phyloP scores from a whole-genome alignment of 176 grass and related monocot species.

The barley (Hordeum vulgare) region DNA sequence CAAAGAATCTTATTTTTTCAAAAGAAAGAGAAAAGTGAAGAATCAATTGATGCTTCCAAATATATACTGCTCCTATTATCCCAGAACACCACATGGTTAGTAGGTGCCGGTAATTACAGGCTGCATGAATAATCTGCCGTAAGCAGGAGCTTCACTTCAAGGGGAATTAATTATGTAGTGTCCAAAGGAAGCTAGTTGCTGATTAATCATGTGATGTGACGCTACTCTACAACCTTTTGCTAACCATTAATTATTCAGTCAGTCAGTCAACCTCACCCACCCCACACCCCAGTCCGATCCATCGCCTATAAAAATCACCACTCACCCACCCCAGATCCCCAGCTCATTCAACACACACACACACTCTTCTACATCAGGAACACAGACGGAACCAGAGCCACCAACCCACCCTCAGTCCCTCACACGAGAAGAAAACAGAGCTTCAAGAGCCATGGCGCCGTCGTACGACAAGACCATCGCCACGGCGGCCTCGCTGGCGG shows the following conservation, averaged over 20 bases:
- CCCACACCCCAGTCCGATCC: not conserved
- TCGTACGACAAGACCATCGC: constrained; percentile 43
- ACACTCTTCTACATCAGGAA: not conserved
- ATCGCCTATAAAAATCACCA: constrained; percentile 1
- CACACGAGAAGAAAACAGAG: not conserved
- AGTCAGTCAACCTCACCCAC: not conserved
- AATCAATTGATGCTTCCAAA: not conserved
- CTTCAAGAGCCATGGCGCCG: constrained; percentile 26
- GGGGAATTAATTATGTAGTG: not conserved
- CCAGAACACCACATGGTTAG: not conserved
- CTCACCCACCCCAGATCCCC: not conserved
- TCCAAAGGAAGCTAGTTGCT: not conserved
- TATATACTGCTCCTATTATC: not conserved
- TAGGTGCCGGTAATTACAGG: not conserved
- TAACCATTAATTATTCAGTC: not conserved
- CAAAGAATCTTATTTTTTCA: no score
- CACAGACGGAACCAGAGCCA: not conserved
- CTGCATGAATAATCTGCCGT: not conserved
- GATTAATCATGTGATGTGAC: not conserved
- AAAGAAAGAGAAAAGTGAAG: not conserved
- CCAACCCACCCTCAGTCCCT: not conserved
- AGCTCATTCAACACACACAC: not conserved
- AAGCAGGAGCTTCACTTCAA: not conserved
- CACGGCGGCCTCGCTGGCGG: constrained; percentile 38
- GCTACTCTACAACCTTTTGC: not conserved